Percentiles rank a stretch among this genome's conserved stretches.
phyloP scores from a whole-genome alignment of 306 rosid genomes.

The Hylodesmum podocarpum region DNA sequence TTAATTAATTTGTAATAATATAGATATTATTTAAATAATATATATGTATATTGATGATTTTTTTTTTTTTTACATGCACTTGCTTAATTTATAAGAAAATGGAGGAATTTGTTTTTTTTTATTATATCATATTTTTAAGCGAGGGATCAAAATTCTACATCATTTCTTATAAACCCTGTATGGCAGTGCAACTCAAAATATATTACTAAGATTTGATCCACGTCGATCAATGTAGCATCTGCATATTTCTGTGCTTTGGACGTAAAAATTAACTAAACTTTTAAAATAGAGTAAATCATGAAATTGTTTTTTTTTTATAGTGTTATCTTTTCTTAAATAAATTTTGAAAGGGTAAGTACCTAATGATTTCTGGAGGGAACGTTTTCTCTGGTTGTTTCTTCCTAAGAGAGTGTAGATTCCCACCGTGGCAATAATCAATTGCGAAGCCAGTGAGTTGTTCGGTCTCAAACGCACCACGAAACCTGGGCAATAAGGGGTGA shows the following conservation, averaged over 20 bases:
- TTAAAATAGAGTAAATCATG: too few species aligned
- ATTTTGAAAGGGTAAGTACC: too few species aligned
- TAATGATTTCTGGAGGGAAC: conserved; percentile 72
- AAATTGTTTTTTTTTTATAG: too few species aligned
- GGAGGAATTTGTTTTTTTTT: background rate
- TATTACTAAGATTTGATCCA: too few species aligned
- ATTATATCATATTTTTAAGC: background rate
- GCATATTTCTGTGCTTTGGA: too few species aligned
- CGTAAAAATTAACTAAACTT: too few species aligned
- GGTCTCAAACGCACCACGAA: conserved; percentile 64
- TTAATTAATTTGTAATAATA: too few species aligned
- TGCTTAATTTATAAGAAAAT: background rate
- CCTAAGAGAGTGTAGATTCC: conserved; percentile 61
- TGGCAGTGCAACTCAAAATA: background rate
- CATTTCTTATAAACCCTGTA: background rate
- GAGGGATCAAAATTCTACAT: background rate
- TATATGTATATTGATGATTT: too few species aligned
- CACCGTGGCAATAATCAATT: conserved; percentile 84
- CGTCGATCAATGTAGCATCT: too few species aligned
- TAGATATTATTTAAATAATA: too few species aligned
- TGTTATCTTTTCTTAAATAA: too few species aligned
- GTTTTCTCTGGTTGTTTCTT: conserved; percentile 65
- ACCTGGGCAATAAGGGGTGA: conserved; percentile 69
- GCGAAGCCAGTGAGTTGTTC: conserved; percentile 59
- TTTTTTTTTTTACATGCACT: too few species aligned